Base-by-base conservation (phyloP, 345 rosid species). In the Linum lewisii region DNA sequence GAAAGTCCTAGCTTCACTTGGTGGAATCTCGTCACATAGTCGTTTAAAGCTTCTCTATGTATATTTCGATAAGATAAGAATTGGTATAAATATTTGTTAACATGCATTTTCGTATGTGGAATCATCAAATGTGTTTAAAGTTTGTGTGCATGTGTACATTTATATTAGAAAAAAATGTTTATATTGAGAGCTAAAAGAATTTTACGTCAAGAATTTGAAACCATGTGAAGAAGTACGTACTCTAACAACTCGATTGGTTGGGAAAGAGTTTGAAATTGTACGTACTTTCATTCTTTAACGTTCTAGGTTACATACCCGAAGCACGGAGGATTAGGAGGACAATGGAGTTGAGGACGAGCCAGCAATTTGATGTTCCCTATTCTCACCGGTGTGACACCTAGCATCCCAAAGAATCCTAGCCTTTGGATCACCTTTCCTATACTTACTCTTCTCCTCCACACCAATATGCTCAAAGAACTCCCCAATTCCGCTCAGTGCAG, bases 1-100 rank as follows among this genome's bases (percentile, higher is more conserved):
- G 69, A 69, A 24, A 72, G 62, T 0, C 47, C 47, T 16, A 42
- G 18, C 16, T 11, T 6, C 47, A 42, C 47, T 42, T 42, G 16
- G 18, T 42, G 47, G 47, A 42, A 11, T 11, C 14, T 42, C 14
- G 16, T 42, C 47, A 11, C 47, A 2, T 42, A 42, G 3, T 42
- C 47, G 9, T 16, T 16, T 16, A 42, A 42, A 2, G 47, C 16
- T 16, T 42, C 18, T 11, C 47, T 42, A 0, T 16, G 34, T 29
- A 29, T 29, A 4, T 29, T n/a, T n/a, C n/a, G n/a, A n/a, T n/a
- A n/a, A n/a, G n/a, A n/a, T n/a, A n/a, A n/a, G n/a, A n/a, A n/a
- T n/a, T n/a, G n/a, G n/a, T n/a, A n/a, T n/a, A n/a, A n/a, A n/a
- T n/a, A n/a, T n/a, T n/a, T n/a, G n/a, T n/a, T n/a, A n/a, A n/a